Base-by-base conservation (phyloP, 495 filamentous ascomycete species). In the Aspergillus panamensis region DNA sequence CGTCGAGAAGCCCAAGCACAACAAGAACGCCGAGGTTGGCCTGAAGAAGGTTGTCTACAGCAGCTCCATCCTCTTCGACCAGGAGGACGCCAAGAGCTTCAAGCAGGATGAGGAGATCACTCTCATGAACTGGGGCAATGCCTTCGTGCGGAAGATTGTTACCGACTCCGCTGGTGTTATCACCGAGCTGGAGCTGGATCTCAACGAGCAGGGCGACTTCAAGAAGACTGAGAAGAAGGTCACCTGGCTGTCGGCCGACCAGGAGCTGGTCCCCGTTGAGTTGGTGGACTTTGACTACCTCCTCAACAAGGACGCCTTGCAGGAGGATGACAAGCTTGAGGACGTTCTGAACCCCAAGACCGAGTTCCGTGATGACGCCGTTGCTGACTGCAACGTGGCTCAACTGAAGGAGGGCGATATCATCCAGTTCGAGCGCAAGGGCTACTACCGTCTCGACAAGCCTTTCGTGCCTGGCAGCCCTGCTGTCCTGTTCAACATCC, bases 211-310 rank as follows among this genome's bases (percentile, higher is more conserved):
- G 66, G 92, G 92, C 53, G 92, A 96, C 68, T 85, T 96, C 70
- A 94, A 92, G 79, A 84, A 85, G 70, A 96, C 92, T n/a, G 84
- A 91, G 67, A 96, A 96, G 82, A 96, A 96, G 78, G 80, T 96
- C 29, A 96, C 92, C 3, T 96, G 92, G 92, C 79, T 96, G 35
- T 85, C 89, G 0, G 79, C 77, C 3, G 81, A 90, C 40, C 89
- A 93, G 75, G 82, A 87, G 19, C 77, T 94, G 8, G 80, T 96
- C 31, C 84, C 87, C 0, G 87, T 94, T 19, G 89, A 96, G 69
- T 78, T 96, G 5, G 89, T 90, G 62, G 91, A 96, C 59, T 97
- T 96, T 66, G 92, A 96, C 69, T 88, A 90, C 72, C 81, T 97
- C 40, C 87, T 96, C 62, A 96, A 87, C 54, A 96, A 96, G 81